Percentiles rank a stretch among this genome's conserved stretches.
Evolutionary conservation across 805 yeast genomes (phyloP).

Genomic region (Crinitomyces ghanaensis): DNA sequence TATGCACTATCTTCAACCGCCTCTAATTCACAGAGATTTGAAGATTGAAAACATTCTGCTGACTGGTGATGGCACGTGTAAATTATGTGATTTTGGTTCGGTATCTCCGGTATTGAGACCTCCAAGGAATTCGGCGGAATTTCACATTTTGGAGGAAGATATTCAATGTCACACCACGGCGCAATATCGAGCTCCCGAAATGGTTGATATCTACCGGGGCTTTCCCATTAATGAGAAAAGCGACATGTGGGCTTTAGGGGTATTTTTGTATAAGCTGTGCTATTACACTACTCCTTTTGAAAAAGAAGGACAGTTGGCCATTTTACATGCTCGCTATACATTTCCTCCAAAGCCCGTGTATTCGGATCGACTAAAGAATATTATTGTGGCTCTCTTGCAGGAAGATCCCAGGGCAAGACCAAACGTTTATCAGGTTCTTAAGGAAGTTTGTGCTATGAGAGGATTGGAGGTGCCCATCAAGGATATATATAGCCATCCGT

Average conservation of each 20-base stretch:
- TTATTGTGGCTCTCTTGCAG: slow-evolving; percentile 68
- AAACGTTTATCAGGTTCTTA: slow-evolving; percentile 68
- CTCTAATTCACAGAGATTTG: slow-evolving; percentile 81
- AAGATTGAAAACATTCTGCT: slow-evolving; percentile 91
- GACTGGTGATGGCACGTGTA: slow-evolving; percentile 52
- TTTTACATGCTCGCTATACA: slow-evolving; percentile 69
- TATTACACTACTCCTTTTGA: slow-evolving; percentile 95
- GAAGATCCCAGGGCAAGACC: slow-evolving; percentile 80
- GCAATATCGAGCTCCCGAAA: slow-evolving; percentile 91
- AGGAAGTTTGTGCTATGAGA: slow-evolving; percentile 50
- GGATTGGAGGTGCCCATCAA: slow-evolving; percentile 41
- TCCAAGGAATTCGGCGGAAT: slow-evolving; percentile 64
- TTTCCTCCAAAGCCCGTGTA: slow-evolving; percentile 62
- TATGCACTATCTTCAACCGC: slow-evolving; percentile 64
- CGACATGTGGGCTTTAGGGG: slow-evolving; percentile 96
- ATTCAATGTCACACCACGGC: slow-evolving; percentile 88
- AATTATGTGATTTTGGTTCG: slow-evolving; percentile 90
- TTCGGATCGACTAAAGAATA: slow-evolving; percentile 58
- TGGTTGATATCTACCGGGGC: slow-evolving; percentile 79
- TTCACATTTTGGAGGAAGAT: slow-evolving; percentile 69
- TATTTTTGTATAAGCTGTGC: slow-evolving; percentile 79
- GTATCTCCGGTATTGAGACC: slow-evolving; percentile 60
- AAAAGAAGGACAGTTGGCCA: slow-evolving; percentile 68
- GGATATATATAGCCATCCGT: slow-evolving; percentile 19
- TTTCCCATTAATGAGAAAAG: slow-evolving; percentile 82